A percentile compares a stretch with the other conserved stretches of the same genome.
phyloP scores from a whole-genome alignment of 2,329 filamentous ascomycete genomes.

The Sclerotinia spermophila region DNA sequence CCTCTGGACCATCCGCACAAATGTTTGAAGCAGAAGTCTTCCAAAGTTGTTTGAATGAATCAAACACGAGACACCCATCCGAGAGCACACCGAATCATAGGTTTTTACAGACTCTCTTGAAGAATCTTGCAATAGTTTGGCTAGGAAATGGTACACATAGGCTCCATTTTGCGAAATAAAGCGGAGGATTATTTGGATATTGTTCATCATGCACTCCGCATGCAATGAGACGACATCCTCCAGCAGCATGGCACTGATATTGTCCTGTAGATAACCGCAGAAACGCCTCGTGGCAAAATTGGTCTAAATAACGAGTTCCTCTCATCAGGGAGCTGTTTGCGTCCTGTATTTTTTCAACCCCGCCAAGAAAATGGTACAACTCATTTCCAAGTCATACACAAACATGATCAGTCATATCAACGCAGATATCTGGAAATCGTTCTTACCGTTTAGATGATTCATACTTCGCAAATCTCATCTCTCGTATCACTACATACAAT shows the following conservation, averaged over 20 bases:
- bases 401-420: constrained; percentile 14
- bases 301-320: constrained; percentile 3
- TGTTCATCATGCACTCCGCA: constrained; percentile 14
- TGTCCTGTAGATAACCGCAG: constrained; percentile 27
- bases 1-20: constrained; percentile 7
- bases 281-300: constrained; percentile 28
- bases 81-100: neutral
- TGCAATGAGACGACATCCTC: constrained; percentile 16
- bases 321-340: neutral
- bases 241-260: constrained; percentile 16
- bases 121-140: neutral
- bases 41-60: neutral
- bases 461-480: constrained; percentile 14
- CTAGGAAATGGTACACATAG: neutral
- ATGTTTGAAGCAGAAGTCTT: constrained; percentile 10
- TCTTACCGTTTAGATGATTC: constrained; percentile 15
- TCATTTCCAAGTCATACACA: constrained; percentile 17
- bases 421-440: constrained; percentile 5
- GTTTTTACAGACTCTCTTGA: neutral
- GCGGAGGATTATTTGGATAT: constrained; percentile 22
- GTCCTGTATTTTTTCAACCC: constrained; percentile 11
- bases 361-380: constrained; percentile 7
- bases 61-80: neutral
- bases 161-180: constrained; percentile 19
- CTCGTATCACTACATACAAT: neutral